A percentile compares a stretch with the other conserved stretches of the same genome.
phyloP scores from a whole-genome alignment of 2,329 filamentous ascomycete species.

The Exophiala bonariae region DNA sequence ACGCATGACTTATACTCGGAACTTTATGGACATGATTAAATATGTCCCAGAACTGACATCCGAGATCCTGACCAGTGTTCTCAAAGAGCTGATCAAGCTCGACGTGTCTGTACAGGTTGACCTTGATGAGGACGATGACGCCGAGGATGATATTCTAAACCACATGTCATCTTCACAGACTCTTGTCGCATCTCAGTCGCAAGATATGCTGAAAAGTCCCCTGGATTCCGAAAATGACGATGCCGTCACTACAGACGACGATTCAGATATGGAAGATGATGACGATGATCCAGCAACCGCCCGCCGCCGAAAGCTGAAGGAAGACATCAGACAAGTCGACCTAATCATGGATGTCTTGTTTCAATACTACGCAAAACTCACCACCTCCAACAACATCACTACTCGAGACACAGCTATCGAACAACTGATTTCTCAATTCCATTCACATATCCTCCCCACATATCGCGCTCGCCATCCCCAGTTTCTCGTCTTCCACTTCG shows the following conservation, averaged over 20 bases:
- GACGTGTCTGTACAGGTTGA: slow-evolving; percentile 95
- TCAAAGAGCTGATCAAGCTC: slow-evolving; percentile 85
- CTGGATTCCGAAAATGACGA: slow-evolving; percentile 41
- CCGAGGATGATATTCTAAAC: slow-evolving; percentile 70
- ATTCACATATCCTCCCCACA: slow-evolving; percentile 82
- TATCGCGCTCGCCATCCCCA: slow-evolving; percentile 92
- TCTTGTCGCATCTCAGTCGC: slow-evolving; percentile 29
- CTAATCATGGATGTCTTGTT: slow-evolving; percentile 86
- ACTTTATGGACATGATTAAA: slow-evolving; percentile 73
- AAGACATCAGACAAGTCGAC: slow-evolving; percentile 89
- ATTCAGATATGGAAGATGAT: slow-evolving; percentile 70
- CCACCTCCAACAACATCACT: slow-evolving; percentile 45
- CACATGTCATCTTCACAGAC: slow-evolving; percentile 40
- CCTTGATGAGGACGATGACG: slow-evolving; percentile 85
- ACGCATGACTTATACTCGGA: slow-evolving; percentile 87
- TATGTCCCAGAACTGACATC: slow-evolving; percentile 77
- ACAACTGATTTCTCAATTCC: slow-evolving; percentile 80
- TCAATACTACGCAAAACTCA: slow-evolving; percentile 67
- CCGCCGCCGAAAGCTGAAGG: slow-evolving; percentile 70
- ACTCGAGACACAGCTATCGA: slow-evolving; percentile 73
- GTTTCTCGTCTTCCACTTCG: slow-evolving; percentile 94
- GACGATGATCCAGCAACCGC: slow-evolving; percentile 49
- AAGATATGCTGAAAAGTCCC: slow-evolving; percentile 52
- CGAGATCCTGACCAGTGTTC: slow-evolving; percentile 79
- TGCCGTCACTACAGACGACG: slow-evolving; percentile 52